A percentile compares a stretch with the other conserved stretches of the same genome.
phyloP scores from a whole-genome alignment of 2,329 filamentous ascomycete species.

The Trichoderma pleuroti region DNA sequence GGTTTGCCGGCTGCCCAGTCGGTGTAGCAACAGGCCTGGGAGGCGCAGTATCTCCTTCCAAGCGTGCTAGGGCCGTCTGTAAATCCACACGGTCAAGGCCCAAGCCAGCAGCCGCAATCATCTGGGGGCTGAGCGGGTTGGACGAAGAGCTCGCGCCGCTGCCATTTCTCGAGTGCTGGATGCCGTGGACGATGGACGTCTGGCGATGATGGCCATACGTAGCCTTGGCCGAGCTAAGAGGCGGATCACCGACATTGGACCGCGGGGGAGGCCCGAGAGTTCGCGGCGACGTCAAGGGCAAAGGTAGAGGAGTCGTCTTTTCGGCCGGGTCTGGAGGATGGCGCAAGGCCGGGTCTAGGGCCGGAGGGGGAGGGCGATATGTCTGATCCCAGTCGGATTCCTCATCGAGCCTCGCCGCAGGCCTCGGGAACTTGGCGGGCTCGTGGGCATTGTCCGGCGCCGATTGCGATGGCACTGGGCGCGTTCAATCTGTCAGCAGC shows the following conservation, averaged over 20 bases:
- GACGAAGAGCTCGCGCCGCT: conserved; percentile 76
- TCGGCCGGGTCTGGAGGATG: conserved; percentile 55
- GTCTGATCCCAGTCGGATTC: conserved; percentile 54
- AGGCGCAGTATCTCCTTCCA: conserved; percentile 43
- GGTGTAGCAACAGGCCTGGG: conserved; percentile 46
- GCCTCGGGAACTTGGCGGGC: conserved; percentile 48
- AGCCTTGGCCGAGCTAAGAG: conserved; percentile 55
- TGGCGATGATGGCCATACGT: conserved; percentile 87
- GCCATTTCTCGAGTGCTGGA: conserved; percentile 88
- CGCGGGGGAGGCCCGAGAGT: conserved; percentile 42
- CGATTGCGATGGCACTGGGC: conserved; percentile 56
- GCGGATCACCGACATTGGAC: conserved; percentile 43
- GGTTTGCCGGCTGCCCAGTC: conserved; percentile 30
- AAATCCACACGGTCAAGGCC: conserved; percentile 53
- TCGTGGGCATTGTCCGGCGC: conserved; percentile 54
- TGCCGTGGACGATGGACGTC: conserved; percentile 94
- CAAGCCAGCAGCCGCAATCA: conserved; percentile 67
- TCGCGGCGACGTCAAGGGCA: conserved; percentile 36
- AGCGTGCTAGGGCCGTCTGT: conserved; percentile 42
- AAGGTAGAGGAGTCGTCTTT: conserved; percentile 40
- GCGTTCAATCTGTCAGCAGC: conserved; percentile 21
- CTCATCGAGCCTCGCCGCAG: conserved; percentile 51
- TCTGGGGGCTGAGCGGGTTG: conserved; percentile 83
- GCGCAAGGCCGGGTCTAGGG: conserved; percentile 40
- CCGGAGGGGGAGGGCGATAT: conserved; percentile 40